phyloP scores from a whole-genome alignment of 139 green algal genomes.

The Chlorella sp. region DNA sequence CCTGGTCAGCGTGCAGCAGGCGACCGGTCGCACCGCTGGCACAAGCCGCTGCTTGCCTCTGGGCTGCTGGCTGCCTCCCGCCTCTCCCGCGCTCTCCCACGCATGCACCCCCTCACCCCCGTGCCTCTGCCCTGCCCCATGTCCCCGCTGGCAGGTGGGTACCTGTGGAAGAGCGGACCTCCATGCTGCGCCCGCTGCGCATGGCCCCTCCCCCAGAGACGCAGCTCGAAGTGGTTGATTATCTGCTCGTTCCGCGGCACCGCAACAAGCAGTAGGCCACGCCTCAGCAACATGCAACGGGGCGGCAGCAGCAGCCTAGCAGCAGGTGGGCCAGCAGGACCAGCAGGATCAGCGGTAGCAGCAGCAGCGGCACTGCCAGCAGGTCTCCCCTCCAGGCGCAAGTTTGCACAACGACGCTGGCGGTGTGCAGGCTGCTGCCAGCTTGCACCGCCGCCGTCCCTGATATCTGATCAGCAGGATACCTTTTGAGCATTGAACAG shows the following conservation, averaged over 20 bases:
- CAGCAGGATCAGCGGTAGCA: no score
- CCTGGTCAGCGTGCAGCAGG: no score
- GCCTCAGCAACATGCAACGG: no score
- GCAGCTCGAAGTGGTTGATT: slow-evolving; percentile 55
- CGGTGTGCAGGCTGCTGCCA: background rate
- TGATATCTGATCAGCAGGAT: no score
- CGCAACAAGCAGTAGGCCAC: background rate
- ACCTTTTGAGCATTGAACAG: no score
- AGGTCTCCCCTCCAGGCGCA: background rate
- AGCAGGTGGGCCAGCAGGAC: background rate
- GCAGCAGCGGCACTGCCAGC: background rate
- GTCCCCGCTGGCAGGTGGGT: slow-evolving; percentile 50
- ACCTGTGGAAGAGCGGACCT: slow-evolving; percentile 31
- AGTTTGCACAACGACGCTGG: background rate
- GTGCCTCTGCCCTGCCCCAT: background rate
- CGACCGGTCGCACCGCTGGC: background rate
- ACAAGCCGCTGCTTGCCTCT: no score
- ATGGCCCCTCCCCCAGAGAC: slow-evolving; percentile 32
- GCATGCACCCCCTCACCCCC: background rate
- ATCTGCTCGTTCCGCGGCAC: slow-evolving; percentile 46
- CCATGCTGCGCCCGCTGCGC: slow-evolving; percentile 11
- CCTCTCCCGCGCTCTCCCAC: no score
- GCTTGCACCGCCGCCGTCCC: no score
- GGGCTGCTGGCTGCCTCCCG: no score
- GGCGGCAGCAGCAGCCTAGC: no score